phyloP scores from a whole-genome alignment of 352 stramenopile genomes.

The Pythium periplocum region DNA sequence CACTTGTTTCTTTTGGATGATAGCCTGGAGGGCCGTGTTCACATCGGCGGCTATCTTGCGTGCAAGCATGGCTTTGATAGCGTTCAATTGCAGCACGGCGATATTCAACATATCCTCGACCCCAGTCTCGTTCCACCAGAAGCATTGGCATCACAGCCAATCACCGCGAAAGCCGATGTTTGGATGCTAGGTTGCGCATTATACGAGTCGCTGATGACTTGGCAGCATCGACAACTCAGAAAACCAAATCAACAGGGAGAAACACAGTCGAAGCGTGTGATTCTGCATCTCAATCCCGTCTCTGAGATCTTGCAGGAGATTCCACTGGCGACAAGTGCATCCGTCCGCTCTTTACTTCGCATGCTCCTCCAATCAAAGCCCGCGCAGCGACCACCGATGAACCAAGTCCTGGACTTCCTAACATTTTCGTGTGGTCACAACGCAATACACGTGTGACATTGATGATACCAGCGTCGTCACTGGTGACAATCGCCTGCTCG shows the following conservation, averaged over 20 bases:
- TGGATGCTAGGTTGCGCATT: constrained; percentile 67
- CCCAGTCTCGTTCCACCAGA: constrained; percentile 39
- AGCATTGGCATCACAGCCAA: constrained; percentile 8
- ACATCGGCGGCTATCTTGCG: constrained; percentile 32
- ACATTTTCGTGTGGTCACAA: constrained; percentile 25
- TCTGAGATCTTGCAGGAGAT: constrained; percentile 40
- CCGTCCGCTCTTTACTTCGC: constrained; percentile 45
- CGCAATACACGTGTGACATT: neutral
- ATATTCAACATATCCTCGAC: constrained; percentile 38
- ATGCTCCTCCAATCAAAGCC: constrained; percentile 64
- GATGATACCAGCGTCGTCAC: neutral
- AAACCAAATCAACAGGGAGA: neutral
- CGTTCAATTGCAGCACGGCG: constrained; percentile 16
- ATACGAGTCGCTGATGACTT: constrained; percentile 49
- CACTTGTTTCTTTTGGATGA: constrained; percentile 30
- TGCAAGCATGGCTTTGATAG: constrained; percentile 40
- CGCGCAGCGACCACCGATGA: constrained; percentile 48
- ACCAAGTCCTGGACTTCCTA: constrained; percentile 51
- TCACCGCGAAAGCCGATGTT: constrained; percentile 44
- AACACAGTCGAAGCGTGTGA: neutral
- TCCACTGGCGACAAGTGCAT: constrained; percentile 34
- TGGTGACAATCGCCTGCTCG: too few species aligned
- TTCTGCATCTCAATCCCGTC: constrained; percentile 38
- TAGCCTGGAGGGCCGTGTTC: constrained; percentile 15
- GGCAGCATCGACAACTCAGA: constrained; percentile 34